A percentile compares a stretch with the other conserved stretches of the same genome.
These are phyloP conservation scores for Fusarium lyarnte DNA, from an alignment of 2,329 filamentous ascomycete genomes.

Conservation along the genomic window DNA sequence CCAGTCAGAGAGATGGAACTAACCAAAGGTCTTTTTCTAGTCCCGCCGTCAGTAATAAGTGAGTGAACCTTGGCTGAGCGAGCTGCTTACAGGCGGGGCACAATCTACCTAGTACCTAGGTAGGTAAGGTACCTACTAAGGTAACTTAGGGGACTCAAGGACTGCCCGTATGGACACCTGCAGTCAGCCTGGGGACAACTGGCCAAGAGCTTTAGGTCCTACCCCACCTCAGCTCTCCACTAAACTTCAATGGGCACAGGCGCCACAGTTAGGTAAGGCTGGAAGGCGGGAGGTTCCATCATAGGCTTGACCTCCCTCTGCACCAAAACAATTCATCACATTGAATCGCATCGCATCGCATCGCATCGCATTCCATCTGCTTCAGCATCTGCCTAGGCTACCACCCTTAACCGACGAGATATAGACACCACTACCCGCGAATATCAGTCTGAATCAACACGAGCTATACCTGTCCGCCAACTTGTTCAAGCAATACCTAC, in stretches of 20 bases:
- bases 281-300: neutral
- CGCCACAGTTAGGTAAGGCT: neutral
- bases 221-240: constrained; percentile 10
- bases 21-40: neutral
- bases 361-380: constrained; percentile 3
- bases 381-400: neutral
- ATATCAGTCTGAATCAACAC: neutral
- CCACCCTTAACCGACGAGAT: neutral
- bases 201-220: neutral
- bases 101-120: neutral
- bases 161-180: neutral
- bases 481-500: neutral
- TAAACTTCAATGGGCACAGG: neutral
- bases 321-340: constrained; percentile 3
- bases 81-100: neutral
- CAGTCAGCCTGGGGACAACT: constrained; percentile 8
- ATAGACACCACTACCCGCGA: neutral
- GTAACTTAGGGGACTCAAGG: neutral
- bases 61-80: constrained; percentile 12
- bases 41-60: neutral
- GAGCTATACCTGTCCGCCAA: neutral
- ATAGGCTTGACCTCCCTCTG: neutral
- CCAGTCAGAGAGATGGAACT: neutral
- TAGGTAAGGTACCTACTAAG: no score
- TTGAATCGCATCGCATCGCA: neutral